phyloP scores from a whole-genome alignment of 2,329 filamentous ascomycete species.

The Calonectria hawksworthii region DNA sequence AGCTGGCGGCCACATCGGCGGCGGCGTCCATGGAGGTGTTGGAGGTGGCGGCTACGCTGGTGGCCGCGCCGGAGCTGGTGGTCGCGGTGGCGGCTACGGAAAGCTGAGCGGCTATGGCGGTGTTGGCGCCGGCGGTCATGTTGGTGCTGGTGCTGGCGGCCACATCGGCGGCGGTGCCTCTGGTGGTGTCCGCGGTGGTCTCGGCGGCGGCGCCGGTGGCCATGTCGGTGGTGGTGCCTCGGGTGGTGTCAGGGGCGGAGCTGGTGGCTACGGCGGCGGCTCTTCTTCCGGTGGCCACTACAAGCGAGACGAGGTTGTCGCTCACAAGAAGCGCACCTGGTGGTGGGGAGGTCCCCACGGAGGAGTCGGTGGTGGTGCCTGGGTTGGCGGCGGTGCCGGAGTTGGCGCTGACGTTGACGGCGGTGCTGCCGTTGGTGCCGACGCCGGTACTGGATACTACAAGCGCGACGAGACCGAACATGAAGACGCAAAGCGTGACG shows the following conservation, averaged over 20 bases:
- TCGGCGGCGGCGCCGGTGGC: neutral
- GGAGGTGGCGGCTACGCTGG: neutral
- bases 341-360: neutral
- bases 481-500: neutral
- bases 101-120: neutral
- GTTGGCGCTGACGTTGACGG: neutral
- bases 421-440: neutral
- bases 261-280: neutral
- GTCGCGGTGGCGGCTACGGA: neutral
- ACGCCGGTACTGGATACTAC: neutral
- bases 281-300: neutral
- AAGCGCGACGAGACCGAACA: neutral
- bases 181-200: neutral
- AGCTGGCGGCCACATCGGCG: neutral
- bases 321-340: neutral
- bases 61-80: neutral
- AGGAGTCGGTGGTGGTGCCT: neutral
- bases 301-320: neutral
- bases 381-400: neutral
- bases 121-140: neutral
- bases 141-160: neutral
- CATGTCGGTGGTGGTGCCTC: neutral
- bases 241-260: neutral
- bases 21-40: neutral
- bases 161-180: neutral